Base-by-base conservation (phyloP, 2,329 filamentous ascomycete species). In the Claviceps sp. region DNA sequence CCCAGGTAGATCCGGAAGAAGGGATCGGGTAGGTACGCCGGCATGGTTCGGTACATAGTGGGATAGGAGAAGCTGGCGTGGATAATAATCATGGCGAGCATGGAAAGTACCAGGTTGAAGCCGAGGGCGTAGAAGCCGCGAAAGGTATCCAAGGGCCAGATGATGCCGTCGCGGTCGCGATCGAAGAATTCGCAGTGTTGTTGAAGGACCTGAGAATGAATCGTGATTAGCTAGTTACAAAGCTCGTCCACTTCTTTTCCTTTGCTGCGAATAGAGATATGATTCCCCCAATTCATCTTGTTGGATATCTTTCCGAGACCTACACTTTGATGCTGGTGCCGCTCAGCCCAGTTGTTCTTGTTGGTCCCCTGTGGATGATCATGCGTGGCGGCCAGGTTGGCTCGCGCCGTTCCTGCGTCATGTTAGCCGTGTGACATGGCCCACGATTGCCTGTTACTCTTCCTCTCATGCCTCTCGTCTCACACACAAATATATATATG, bases 61-160 rank as follows among this genome's bases (percentile, higher is more conserved):
- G 70, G 69, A 52, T 75, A 75, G 2, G 72, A 73, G 56, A 75
- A 72, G 57, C 62, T 67, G 49, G 62, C 4, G 43, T 72, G 67
- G 50, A 74, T 68, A 43, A 74, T 65, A 11, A 74, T 53, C 14
- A 65, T 52, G 2, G 69, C 61, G 2, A 73, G 50, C 1, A 68
- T 11, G 4, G 67, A 72, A 54, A 73, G 67, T 1, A 67, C 37
- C 13, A 70, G 49, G 48, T 61, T 66, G 59, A 71, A 72, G 0
- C 70, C 70, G 0, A 72, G 57, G 1, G 63, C 63, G 3, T 63
- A 63, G 51, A 73, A 70, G 3, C 70, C 69, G 9, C 45, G 51
- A 55, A 66, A 72, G 0, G 68, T 70, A 54, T 72, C 67, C 18
- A 49, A 51, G 0, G 69, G 70, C 51, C 60, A 67, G 53, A 72